A percentile compares a stretch with the other conserved stretches of the same genome.
These are phyloP conservation scores for Penicillium rolfsii DNA, from an alignment of 2,329 filamentous ascomycete species.

Conservation along the genomic window DNA sequence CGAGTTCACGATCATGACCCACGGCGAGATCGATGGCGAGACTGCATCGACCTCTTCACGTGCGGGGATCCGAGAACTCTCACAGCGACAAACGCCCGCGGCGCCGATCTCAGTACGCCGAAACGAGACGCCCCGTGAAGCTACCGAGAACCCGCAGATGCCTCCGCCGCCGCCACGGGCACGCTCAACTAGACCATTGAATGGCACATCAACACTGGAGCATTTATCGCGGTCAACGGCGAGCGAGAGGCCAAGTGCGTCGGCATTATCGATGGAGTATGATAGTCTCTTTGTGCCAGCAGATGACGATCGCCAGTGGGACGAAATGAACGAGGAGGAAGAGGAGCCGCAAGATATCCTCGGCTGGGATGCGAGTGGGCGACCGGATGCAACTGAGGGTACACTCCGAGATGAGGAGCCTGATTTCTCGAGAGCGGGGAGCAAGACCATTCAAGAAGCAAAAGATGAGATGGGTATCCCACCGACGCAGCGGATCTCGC, in stretches of 20 bases:
- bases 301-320: slow-evolving; percentile 65
- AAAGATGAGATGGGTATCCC: slow-evolving; percentile 47
- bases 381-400: slow-evolving; percentile 42
- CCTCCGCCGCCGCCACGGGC: slow-evolving; percentile 34
- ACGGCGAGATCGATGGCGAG: slow-evolving; percentile 54
- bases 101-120: slow-evolving; percentile 25
- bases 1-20: slow-evolving; percentile 68
- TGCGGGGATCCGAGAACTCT: slow-evolving; percentile 44
- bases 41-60: slow-evolving; percentile 46
- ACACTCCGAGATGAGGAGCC: slow-evolving; percentile 42
- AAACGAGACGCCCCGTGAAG: slow-evolving; percentile 12
- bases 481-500: slow-evolving; percentile 55
- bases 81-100: slow-evolving; percentile 45
- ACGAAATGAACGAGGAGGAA: slow-evolving; percentile 58
- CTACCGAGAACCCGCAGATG: slow-evolving; percentile 31
- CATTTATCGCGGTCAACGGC: slow-evolving; percentile 26
- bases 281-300: slow-evolving; percentile 65
- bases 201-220: slow-evolving; percentile 35
- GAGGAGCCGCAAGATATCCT: slow-evolving; percentile 63
- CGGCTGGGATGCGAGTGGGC: slow-evolving; percentile 63
- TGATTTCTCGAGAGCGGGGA: slow-evolving; percentile 21
- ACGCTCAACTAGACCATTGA: slow-evolving; percentile 39
- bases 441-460: slow-evolving; percentile 20
- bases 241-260: slow-evolving; percentile 35
- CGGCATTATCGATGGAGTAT: slow-evolving; percentile 44